Evolutionary conservation across 306 rosid species (phyloP).

Genomic region (Arachis hypogaea): DNA sequence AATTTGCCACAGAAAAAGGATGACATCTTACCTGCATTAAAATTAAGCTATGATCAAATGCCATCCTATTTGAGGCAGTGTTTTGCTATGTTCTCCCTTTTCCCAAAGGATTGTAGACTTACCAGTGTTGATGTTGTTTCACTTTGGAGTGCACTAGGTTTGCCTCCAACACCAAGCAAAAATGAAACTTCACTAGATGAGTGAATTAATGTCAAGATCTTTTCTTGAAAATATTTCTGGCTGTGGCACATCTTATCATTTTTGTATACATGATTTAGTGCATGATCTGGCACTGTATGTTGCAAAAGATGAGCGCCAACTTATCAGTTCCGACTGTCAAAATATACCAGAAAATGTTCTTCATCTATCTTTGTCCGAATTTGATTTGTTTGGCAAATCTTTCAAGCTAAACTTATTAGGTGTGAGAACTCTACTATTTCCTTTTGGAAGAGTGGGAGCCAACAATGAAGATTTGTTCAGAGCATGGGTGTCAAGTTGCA

Average conservation of each 20-base stretch:
- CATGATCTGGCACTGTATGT: slow-evolving; percentile 42
- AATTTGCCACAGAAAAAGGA: slow-evolving; percentile 14
- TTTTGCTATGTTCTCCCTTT: slow-evolving; percentile 41
- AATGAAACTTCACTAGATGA: neutral
- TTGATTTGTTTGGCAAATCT: neutral
- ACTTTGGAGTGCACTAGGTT: slow-evolving; percentile 45
- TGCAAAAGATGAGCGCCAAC: slow-evolving; percentile 22
- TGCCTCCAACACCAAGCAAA: slow-evolving; percentile 30
- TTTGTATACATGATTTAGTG: slow-evolving; percentile 41
- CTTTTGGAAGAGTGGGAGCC: neutral
- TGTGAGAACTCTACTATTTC: slow-evolving; percentile 12
- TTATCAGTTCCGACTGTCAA: neutral
- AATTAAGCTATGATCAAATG: slow-evolving; percentile 46
- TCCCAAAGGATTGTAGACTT: slow-evolving; percentile 2
- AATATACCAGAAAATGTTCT: neutral
- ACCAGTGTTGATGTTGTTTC: rapidly evolving
- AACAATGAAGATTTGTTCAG: neutral
- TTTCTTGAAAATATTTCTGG: slow-evolving; percentile 36
- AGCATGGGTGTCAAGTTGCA: slow-evolving; percentile 9
- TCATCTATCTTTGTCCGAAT: slow-evolving; percentile 9
- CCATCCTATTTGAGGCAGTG: slow-evolving; percentile 43
- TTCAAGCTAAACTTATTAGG: neutral
- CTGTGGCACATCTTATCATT: rapidly evolving
- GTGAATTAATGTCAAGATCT: slow-evolving; percentile 37
- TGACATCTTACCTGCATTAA: slow-evolving; percentile 38